Base-by-base conservation (phyloP, 257 asterid genomes). In the Gardenia jasminoides region DNA sequence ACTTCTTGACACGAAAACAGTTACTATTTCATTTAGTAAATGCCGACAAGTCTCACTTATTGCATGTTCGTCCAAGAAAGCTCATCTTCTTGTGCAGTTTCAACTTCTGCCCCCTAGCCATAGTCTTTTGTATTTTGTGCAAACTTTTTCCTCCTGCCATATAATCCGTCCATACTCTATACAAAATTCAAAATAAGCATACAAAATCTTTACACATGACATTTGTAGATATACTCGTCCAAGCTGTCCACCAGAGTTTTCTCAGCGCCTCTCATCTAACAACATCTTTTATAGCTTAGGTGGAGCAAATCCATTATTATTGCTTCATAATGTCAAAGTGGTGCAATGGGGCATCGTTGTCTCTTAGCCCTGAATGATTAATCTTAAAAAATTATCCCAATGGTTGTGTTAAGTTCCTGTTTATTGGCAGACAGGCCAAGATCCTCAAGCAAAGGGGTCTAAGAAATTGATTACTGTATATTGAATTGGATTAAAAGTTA, bases 11-110 rank as follows among this genome's bases (percentile, higher is more conserved):
- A 28, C 13, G 39, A 64, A 64, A 64, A 64, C 20, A 3, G 8
- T 12, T 64, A 64, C 22, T 28, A 64, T 77, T 78, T 69, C 44
- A 56, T 68, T 52, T 16, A 39, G 70, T 30, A 78, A 54, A 78
- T 78, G 70, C 81, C 81, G 76, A 69, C 81, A 78, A 69, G 56
- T 72, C 33, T 78, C 76, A 69, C 76, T 68, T 69, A 68, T 68
- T 78, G 76, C 81, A 54, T 54, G 81, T 69, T 78, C 66, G 56
- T 56, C 62, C 76, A 56, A 78, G 54, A 48, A 41, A 24, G 59
- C 70, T 68, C 76, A 56, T 78, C 61, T n/a, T 41, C 56, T 15
- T n/a, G 28, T 20, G 3, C 41, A 78, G 69, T 33, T 56, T 68
- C 41, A 78, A 78, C 69, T 28, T 52, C 48, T 67, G 12, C 43